Percentiles rank a stretch among this genome's conserved stretches.
phyloP scores from a whole-genome alignment of 164 flowering plant species.

The Vitis rupestris region DNA sequence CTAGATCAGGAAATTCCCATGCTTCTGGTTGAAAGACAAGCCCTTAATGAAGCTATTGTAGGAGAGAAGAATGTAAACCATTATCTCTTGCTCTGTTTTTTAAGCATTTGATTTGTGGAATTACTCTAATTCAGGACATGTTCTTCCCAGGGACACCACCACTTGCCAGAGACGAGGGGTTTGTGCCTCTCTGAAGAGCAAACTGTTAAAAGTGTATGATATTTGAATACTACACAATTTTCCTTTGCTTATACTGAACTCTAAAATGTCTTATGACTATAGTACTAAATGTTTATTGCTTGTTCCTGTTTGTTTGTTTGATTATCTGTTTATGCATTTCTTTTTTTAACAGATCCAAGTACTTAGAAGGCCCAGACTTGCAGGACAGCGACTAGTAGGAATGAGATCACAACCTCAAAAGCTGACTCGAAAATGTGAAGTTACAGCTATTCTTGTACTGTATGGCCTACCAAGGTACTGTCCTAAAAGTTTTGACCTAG shows the following conservation, averaged over 20 bases:
- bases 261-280: neutral
- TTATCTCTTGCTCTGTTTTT: neutral
- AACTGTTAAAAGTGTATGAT: slow-evolving; percentile 84
- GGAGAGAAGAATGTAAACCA: slow-evolving; percentile 81
- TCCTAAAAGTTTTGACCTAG: too few species aligned
- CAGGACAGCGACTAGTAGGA: slow-evolving; percentile 62
- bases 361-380: slow-evolving; percentile 63
- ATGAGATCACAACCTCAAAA: slow-evolving; percentile 83
- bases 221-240: neutral
- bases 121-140: slow-evolving; percentile 6
- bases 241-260: neutral
- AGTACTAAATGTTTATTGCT: neutral
- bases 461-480: slow-evolving; percentile 92
- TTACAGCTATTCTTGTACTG: slow-evolving; percentile 91
- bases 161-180: slow-evolving; percentile 98
- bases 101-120: neutral
- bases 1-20: slow-evolving; percentile 90
- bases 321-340: neutral
- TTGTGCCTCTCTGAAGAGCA: slow-evolving; percentile 98
- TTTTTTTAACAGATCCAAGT: slow-evolving; percentile 37
- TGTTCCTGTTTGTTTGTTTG: neutral
- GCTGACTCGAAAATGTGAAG: slow-evolving; percentile 84
- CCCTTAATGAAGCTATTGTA: slow-evolving; percentile 91
- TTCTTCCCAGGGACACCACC: slow-evolving; percentile 75
- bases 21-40: slow-evolving; percentile 92